Evolutionary conservation across 2,329 filamentous ascomycete genomes (phyloP), one percentile per base, ranked within the genome.

Genomic region (Fusarium napiforme): DNA sequence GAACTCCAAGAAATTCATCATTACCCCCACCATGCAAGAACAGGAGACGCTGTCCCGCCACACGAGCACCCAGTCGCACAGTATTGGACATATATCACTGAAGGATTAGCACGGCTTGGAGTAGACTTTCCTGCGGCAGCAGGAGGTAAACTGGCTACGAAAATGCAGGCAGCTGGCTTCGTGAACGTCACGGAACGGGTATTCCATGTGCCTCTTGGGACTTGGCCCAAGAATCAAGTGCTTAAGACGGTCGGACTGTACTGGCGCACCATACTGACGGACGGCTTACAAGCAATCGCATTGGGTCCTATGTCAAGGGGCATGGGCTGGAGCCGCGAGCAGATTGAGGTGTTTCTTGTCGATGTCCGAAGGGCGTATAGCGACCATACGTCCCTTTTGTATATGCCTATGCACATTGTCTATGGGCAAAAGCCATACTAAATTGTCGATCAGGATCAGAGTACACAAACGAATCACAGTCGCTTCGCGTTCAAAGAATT

Each of bases 1-100:
- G 87, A 89, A 73, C 78, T 88, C 37, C 87, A 88, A 74, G 87
- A 89, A 76, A 85, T 88, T 28, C 83, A 88, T 59, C 86, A 87
- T 75, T 81, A 80, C 58, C 86, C 87, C 6, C 80, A 83, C 61
- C 85, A 82, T 60, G 83, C 85, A 46, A 82, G 83, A 49, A 78
- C 79, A 39, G 82, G 80, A 23, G 80, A 79, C 45, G 80, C 77
- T 42, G 78, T 88, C 59, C 70, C 82, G 1, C 65, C 78, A 2
- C 77, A 83, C 23, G 63, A 71, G 21, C 83, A 87, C 64, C 81
- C 82, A 4, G 81, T 88, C 19, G 80, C 82, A 9, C 79, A 84
- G 62, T 88, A 86, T 73, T 88, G 86, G 85, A 73, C 78, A 9
- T 78, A 84, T 37, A 83, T 89, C 26, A 83, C 78, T 16, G 78